Conservation (phyloP, 768 basidiomycete genomes). For the Auriscalpium orientale region DNA sequence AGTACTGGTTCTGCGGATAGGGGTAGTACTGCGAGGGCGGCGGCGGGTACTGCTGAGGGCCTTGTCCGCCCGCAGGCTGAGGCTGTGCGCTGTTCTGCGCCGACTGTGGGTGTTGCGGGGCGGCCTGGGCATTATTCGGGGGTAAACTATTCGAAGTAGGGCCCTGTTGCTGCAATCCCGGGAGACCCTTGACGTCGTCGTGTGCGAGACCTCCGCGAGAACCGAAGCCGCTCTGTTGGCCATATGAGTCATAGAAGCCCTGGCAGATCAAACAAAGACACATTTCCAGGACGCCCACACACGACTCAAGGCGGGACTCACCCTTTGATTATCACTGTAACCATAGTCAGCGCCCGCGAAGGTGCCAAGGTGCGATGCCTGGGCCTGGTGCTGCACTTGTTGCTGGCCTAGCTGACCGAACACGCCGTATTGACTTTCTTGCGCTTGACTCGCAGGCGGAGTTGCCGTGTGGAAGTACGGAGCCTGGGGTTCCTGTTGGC, state of each 20-base stretch:
- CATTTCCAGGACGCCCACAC: slow-evolving; percentile 9
- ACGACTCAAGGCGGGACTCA: slow-evolving; percentile 26
- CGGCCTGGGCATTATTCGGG: slow-evolving; percentile 40
- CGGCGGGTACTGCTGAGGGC: slow-evolving; percentile 56
- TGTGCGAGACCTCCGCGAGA: slow-evolving; percentile 60
- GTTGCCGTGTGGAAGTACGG: slow-evolving; percentile 78
- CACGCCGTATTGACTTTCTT: slow-evolving; percentile 54
- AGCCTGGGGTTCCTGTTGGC: slow-evolving; percentile 44
- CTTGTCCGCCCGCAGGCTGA: slow-evolving; percentile 54
- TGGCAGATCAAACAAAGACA: slow-evolving; percentile 20
- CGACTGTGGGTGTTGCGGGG: slow-evolving; percentile 45
- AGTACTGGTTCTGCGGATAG: slow-evolving; percentile 75
- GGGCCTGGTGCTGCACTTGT: slow-evolving; percentile 53
- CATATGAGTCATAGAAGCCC: slow-evolving; percentile 70
- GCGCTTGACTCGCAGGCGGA: slow-evolving; percentile 58
- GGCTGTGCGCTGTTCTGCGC: slow-evolving; percentile 44
- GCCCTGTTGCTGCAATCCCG: slow-evolving; percentile 50
- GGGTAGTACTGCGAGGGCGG: slow-evolving; percentile 55
- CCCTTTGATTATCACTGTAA: slow-evolving; percentile 60
- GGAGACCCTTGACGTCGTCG: slow-evolving; percentile 69
- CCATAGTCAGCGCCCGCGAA: slow-evolving; percentile 62
- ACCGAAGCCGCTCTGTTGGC: slow-evolving; percentile 48
- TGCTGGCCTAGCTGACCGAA: slow-evolving; percentile 53
- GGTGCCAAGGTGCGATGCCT: slow-evolving; percentile 39
- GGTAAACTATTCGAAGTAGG: slow-evolving; percentile 43